Conservation (phyloP, 495 filamentous ascomycete genomes). For the Podospora australis region DNA sequence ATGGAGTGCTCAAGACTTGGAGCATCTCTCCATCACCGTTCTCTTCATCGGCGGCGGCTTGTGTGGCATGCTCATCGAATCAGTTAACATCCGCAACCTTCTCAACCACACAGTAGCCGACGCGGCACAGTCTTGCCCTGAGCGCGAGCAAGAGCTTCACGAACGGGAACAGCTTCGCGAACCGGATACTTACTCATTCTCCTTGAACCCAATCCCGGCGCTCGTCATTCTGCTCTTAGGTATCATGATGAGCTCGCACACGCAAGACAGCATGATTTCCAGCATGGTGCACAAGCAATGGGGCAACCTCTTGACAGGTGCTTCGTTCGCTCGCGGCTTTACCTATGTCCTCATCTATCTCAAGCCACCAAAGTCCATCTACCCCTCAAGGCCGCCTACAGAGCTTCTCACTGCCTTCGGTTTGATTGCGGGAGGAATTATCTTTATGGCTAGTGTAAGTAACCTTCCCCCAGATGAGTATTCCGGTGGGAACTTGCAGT, state of each 20-base stretch:
- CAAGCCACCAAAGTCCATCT: slow-evolving; percentile 72
- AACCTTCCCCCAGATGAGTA: background rate
- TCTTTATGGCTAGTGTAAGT: slow-evolving; percentile 91
- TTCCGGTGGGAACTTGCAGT: background rate
- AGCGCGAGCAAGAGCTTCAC: no score
- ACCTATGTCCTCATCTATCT: slow-evolving; percentile 79
- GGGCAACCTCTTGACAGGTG: slow-evolving; percentile 80
- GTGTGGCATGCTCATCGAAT: slow-evolving; percentile 92
- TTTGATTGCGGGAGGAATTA: slow-evolving; percentile 74
- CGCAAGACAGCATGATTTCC: slow-evolving; percentile 75
- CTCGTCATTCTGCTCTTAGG: slow-evolving; percentile 81
- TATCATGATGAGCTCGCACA: slow-evolving; percentile 91
- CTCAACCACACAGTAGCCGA: slow-evolving; percentile 58
- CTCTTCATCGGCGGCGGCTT: slow-evolving; percentile 95
- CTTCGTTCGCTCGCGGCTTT: slow-evolving; percentile 66
- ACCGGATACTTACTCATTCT: slow-evolving; percentile 64
- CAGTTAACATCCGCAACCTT: slow-evolving; percentile 57
- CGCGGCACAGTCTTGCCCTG: no score
- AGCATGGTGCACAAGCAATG: slow-evolving; percentile 94
- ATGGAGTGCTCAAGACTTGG: slow-evolving; percentile 76
- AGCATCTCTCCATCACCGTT: slow-evolving; percentile 88
- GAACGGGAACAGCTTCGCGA: slow-evolving; percentile 45
- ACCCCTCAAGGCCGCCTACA: slow-evolving; percentile 85
- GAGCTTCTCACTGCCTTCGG: slow-evolving; percentile 84
- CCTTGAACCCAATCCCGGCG: slow-evolving; percentile 85